A percentile compares a stretch with the other conserved stretches of the same genome.
These are phyloP conservation scores for Mycena vitilis DNA, from an alignment of 768 basidiomycete species.

Conservation along the genomic window DNA sequence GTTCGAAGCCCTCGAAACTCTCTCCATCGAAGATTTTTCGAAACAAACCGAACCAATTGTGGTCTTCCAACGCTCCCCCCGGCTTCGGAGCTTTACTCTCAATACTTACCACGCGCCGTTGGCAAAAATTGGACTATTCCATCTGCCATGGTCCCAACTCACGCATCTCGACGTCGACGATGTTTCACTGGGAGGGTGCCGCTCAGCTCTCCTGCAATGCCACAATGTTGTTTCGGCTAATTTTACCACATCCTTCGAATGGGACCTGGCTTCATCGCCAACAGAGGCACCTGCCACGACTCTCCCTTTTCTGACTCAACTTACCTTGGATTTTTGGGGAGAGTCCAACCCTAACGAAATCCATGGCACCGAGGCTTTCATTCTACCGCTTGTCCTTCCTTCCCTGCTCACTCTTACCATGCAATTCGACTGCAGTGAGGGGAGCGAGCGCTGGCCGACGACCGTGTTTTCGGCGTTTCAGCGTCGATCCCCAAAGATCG, in stretches of 20 bases:
- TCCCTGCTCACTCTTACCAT: conserved; percentile 11
- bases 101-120: not conserved
- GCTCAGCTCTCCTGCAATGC: conserved; percentile 10
- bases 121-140: not conserved
- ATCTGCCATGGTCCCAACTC: conserved; percentile 21
- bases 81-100: conserved; percentile 4
- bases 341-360: not conserved
- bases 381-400: conserved; percentile 11
- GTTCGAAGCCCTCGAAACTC: conserved; percentile 10
- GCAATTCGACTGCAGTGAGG: not conserved
- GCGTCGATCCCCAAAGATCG: conserved; percentile 15
- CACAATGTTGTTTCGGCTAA: not conserved
- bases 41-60: not conserved
- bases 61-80: conserved; percentile 12
- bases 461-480: not conserved
- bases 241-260: not conserved
- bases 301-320: conserved; percentile 2
- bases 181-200: not conserved
- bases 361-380: conserved; percentile 5
- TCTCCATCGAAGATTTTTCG: not conserved
- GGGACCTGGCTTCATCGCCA: not conserved
- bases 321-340: not conserved
- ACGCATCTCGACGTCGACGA: not conserved
- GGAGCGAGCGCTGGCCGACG: conserved; percentile 1
- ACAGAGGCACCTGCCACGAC: not conserved